A percentile compares a stretch with the other conserved stretches of the same genome.
phyloP scores from a whole-genome alignment of 2,329 filamentous ascomycete genomes.

The Penicillium hesseltinei region DNA sequence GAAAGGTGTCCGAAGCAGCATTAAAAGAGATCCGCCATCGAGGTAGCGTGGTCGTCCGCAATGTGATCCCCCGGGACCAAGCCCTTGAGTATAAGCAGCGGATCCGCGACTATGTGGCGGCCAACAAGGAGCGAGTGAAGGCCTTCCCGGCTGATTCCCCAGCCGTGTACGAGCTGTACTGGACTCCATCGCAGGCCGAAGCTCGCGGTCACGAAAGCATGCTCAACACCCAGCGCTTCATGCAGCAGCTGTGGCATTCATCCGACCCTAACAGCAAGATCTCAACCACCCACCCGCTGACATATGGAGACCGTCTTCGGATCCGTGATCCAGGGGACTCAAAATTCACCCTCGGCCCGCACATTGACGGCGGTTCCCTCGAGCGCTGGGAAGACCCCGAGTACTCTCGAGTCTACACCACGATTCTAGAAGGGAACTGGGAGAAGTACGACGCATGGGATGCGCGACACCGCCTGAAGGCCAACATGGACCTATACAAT shows the following conservation, averaged over 20 bases:
- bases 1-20: slow-evolving; percentile 34
- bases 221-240: slow-evolving; percentile 58
- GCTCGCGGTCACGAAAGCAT: slow-evolving; percentile 67
- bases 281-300: slow-evolving; percentile 59
- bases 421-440: slow-evolving; percentile 72
- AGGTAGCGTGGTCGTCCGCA: slow-evolving; percentile 63
- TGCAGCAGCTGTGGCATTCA: slow-evolving; percentile 65
- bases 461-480: slow-evolving; percentile 64
- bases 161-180: slow-evolving; percentile 74
- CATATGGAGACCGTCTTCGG: slow-evolving; percentile 69
- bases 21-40: slow-evolving; percentile 56
- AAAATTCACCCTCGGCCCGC: slow-evolving; percentile 69
- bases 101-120: slow-evolving; percentile 62
- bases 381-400: slow-evolving; percentile 72
- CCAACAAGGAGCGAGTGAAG: slow-evolving; percentile 54
- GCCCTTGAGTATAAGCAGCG: slow-evolving; percentile 65
- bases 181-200: slow-evolving; percentile 66
- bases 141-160: slow-evolving; percentile 67
- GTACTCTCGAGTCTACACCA: slow-evolving; percentile 71
- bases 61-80: slow-evolving; percentile 62
- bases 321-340: slow-evolving; percentile 70
- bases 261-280: slow-evolving; percentile 48
- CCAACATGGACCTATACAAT: slow-evolving; percentile 72
- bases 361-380: slow-evolving; percentile 70
- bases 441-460: slow-evolving; percentile 83